These are phyloP conservation scores for Naganishia randhawae DNA, from an alignment of 768 basidiomycete genomes.

Conservation along the genomic window DNA sequence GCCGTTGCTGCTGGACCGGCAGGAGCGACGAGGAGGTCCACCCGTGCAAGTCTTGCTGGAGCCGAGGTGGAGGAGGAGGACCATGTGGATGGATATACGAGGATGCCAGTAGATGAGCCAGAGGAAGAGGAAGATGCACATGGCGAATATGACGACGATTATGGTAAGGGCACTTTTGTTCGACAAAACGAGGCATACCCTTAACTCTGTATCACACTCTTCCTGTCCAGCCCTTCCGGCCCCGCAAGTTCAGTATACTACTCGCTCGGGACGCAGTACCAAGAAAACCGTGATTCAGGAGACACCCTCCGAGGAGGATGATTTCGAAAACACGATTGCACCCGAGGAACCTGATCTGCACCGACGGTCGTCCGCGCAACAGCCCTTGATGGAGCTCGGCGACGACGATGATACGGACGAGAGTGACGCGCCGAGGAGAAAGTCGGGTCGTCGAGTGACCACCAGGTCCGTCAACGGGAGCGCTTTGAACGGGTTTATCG, in stretches of 20 bases:
- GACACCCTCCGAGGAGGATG: conserved; percentile 21
- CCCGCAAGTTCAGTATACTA: not conserved
- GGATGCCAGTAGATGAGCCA: conserved; percentile 6
- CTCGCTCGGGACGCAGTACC: conserved; percentile 9
- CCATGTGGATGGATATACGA: not conserved
- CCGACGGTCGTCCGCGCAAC: not conserved
- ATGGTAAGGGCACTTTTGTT: too few relatives aligned
- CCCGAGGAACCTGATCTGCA: conserved; percentile 6
- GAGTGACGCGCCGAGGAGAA: not conserved
- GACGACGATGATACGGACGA: not conserved
- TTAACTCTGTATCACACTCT: too few relatives aligned
- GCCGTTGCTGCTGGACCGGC: not conserved
- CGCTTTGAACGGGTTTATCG: not conserved
- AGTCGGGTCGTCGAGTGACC: not conserved
- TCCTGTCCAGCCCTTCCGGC: not conserved
- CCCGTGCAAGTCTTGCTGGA: not conserved
- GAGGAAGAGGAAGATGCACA: conserved; percentile 4
- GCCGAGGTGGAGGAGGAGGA: not conserved
- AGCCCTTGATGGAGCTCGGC: not conserved
- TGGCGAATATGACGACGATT: not conserved
- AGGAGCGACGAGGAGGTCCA: conserved; percentile 10
- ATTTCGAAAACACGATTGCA: conserved; percentile 25
- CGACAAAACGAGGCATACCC: too few relatives aligned
- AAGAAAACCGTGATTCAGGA: conserved; percentile 18
- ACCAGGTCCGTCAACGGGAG: not conserved